Conservation (phyloP, 2,329 filamentous ascomycete genomes). For the Seiridium cupressi region DNA sequence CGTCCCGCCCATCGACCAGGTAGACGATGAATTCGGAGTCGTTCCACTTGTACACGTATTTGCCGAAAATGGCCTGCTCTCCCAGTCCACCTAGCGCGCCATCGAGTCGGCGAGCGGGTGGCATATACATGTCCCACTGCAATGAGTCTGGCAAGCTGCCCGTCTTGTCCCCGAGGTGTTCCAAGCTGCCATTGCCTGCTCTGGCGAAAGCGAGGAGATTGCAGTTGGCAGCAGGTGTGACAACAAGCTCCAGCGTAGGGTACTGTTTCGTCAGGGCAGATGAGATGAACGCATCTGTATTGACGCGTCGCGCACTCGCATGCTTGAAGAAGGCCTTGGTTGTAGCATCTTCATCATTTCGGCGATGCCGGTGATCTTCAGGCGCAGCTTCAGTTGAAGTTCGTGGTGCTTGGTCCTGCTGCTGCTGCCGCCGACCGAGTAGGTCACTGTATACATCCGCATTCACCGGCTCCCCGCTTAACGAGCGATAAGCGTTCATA, state of each 20-base stretch:
- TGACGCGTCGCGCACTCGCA: constrained; percentile 35
- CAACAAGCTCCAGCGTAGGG: constrained; percentile 38
- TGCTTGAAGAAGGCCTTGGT: constrained; percentile 37
- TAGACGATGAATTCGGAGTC: constrained; percentile 42
- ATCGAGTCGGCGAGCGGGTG: constrained; percentile 39
- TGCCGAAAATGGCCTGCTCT: constrained; percentile 33
- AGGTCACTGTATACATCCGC: not conserved
- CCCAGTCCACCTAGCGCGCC: constrained; percentile 33
- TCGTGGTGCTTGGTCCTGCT: not conserved
- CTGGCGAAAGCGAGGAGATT: constrained; percentile 41
- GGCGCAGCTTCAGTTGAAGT: not conserved
- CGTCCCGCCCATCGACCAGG: constrained; percentile 39
- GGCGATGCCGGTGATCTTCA: not conserved
- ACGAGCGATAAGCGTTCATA: no score
- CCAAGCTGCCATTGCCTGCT: constrained; percentile 34
- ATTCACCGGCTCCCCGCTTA: no score
- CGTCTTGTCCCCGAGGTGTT: constrained; percentile 23
- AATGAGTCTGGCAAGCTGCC: constrained; percentile 32
- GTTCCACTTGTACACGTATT: constrained; percentile 42
- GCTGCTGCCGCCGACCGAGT: not conserved
- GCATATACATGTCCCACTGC: constrained; percentile 35
- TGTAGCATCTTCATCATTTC: constrained; percentile 7
- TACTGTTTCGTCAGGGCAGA: constrained; percentile 39
- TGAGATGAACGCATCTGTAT: constrained; percentile 42
- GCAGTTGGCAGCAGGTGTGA: constrained; percentile 29